Evolutionary conservation across 2,329 filamentous ascomycete genomes (phyloP).

Genomic region (Dactylellina drechsleri): DNA sequence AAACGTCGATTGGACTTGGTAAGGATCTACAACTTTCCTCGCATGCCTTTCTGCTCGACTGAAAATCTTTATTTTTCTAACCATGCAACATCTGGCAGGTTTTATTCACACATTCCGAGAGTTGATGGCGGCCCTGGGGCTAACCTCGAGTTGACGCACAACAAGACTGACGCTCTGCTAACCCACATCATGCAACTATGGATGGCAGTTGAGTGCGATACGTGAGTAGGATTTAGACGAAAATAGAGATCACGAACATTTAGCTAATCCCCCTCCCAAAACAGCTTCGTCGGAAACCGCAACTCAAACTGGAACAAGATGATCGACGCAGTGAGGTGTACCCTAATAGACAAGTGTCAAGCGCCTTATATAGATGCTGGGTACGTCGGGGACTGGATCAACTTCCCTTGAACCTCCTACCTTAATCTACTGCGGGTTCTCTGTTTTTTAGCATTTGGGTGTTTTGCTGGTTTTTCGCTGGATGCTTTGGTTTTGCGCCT

Average conservation of each 20-base stretch:
- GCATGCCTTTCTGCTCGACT: neutral
- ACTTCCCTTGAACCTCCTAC: constrained; percentile 40
- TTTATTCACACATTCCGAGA: constrained; percentile 46
- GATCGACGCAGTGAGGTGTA: constrained; percentile 49
- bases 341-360: constrained; percentile 46
- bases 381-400: constrained; percentile 45
- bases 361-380: constrained; percentile 48
- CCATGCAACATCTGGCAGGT: constrained; percentile 21
- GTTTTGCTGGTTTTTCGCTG: neutral
- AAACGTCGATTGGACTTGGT: constrained; percentile 51
- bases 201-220: constrained; percentile 52
- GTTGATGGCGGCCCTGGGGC: constrained; percentile 41
- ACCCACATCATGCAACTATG: constrained; percentile 51
- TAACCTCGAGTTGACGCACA: constrained; percentile 36
- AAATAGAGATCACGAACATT: too few relatives aligned
- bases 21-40: constrained; percentile 3
- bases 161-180: constrained; percentile 46
- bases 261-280: neutral
- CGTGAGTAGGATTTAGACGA: constrained; percentile 22
- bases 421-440: neutral
- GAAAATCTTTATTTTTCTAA: neutral
- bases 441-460: neutral
- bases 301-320: constrained; percentile 54
- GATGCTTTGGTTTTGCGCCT: neutral
- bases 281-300: constrained; percentile 48